Base-by-base conservation (phyloP, 495 filamentous ascomycete species). In the Astrocystis sublimbata region DNA sequence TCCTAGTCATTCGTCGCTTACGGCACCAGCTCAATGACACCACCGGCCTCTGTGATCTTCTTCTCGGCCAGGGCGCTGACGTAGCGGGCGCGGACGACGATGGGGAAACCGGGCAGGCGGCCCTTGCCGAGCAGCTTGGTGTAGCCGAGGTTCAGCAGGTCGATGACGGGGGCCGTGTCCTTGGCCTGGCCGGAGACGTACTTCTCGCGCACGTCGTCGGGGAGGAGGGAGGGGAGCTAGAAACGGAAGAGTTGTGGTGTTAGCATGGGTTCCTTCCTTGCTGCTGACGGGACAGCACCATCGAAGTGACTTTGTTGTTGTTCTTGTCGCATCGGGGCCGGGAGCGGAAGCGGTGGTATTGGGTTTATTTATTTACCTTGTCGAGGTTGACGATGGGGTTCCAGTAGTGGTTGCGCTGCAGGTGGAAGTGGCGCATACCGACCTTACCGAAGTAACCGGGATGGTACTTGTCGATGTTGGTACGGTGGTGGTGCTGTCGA, bases 351-450 rank as follows among this genome's bases (percentile, higher is more conserved):
- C 74, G 73, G 83, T 77, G 65, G 79, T 81, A 73, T 73, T 74
- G 65, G 89, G 74, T 77, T 89, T 91, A 73, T 82, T 82, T 33
- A 45, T 75, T 62, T 80, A 92, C 89, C 88, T 93, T 96, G 77
- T 96, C 91, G 70, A 96, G 79, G 80, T 96, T 96, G 87, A 96
- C 86, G 54, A 87, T 83, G 65, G 91, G 91, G 80, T 92, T 94
- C 92, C 92, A 97, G 86, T 90, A 91, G 67, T 92, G 88, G 82
- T 91, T 91, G 69, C 85, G 81, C 73, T 87, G 85, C 82, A 91
- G 91, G 84, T 96, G 92, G 89, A 96, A 89, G 84, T 94, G 92
- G 66, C 92, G 82, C 92, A 96, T 97, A 83, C 92, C 92, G 64
- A 96, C 92, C 83, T 96, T 97, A 79, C 92, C 92, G 81, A 96